These are phyloP conservation scores for Trametopsis cervina DNA, from an alignment of 768 basidiomycete species.

Conservation along the genomic window DNA sequence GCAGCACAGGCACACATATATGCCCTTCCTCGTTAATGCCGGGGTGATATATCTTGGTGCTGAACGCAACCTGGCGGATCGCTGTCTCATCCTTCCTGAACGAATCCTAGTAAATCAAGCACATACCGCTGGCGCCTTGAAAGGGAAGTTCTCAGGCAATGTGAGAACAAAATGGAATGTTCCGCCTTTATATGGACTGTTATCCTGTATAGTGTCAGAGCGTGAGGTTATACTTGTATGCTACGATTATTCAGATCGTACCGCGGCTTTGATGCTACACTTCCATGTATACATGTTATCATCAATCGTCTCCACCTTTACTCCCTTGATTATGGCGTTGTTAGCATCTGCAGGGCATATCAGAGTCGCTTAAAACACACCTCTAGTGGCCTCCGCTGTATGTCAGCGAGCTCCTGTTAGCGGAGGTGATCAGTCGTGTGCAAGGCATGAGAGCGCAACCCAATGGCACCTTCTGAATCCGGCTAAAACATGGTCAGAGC, in stretches of 20 bases:
- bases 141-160: conserved; percentile 80
- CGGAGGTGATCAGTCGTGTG: conserved; percentile 8
- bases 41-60: conserved; percentile 85
- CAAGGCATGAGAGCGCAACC: neutral
- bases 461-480: conserved; percentile 60
- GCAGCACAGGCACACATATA: conserved; percentile 78
- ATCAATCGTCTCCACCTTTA: conserved; percentile 56
- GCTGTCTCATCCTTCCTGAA: neutral
- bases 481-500: conserved; percentile 33
- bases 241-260: conserved; percentile 23
- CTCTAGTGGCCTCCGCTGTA: conserved; percentile 56
- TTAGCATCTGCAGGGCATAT: neutral
- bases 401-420: conserved; percentile 57
- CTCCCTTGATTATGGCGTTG: conserved; percentile 37
- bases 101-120: neutral
- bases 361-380: conserved; percentile 30
- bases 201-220: conserved; percentile 43
- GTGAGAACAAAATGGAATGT: conserved; percentile 67
- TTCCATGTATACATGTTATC: conserved; percentile 76
- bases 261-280: conserved; percentile 68
- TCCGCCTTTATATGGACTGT: conserved; percentile 80
- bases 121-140: conserved; percentile 75
- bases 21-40: conserved; percentile 86
- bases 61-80: conserved; percentile 60
- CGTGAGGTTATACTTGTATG: neutral